phyloP scores from a whole-genome alignment of 2,329 filamentous ascomycete genomes.

The Alternaria burnsii region DNA sequence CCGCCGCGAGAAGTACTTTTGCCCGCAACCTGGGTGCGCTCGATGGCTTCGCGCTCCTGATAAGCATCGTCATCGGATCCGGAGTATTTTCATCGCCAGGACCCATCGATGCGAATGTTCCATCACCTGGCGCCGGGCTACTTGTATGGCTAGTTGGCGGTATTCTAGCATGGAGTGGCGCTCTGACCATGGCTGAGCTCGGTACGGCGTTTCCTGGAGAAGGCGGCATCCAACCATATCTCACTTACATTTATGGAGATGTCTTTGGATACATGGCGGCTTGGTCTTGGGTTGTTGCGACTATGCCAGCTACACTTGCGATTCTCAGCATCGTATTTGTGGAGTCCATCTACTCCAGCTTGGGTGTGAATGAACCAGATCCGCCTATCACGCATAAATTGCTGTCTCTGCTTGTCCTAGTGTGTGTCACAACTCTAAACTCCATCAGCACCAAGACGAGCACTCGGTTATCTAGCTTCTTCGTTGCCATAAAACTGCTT shows the following conservation, averaged over 20 bases:
- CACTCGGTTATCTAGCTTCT: slow-evolving; percentile 51
- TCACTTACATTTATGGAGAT: slow-evolving; percentile 69
- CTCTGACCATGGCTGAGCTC: slow-evolving; percentile 69
- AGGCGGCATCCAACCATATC: slow-evolving; percentile 70
- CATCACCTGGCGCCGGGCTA: slow-evolving; percentile 66
- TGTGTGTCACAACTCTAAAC: slow-evolving; percentile 52
- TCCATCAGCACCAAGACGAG: slow-evolving; percentile 56
- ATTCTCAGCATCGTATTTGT: slow-evolving; percentile 71
- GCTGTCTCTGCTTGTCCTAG: slow-evolving; percentile 50
- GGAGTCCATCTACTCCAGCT: slow-evolving; percentile 55
- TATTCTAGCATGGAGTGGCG: slow-evolving; percentile 70
- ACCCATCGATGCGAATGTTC: slow-evolving; percentile 69
- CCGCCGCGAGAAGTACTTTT: slow-evolving; percentile 39
- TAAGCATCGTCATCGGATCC: slow-evolving; percentile 71
- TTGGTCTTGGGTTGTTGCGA: slow-evolving; percentile 71
- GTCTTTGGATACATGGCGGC: slow-evolving; percentile 68
- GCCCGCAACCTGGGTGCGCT: slow-evolving; percentile 42
- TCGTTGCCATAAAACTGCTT: slow-evolving; percentile 48
- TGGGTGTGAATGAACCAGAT: slow-evolving; percentile 66
- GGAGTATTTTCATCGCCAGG: slow-evolving; percentile 72
- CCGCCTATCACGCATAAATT: slow-evolving; percentile 55
- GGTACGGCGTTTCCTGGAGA: slow-evolving; percentile 71
- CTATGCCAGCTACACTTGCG: slow-evolving; percentile 71
- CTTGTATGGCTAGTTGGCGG: slow-evolving; percentile 70
- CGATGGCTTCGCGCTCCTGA: slow-evolving; percentile 65